phyloP scores from a whole-genome alignment of 495 filamentous ascomycete species.

The Xylaria longipes region DNA sequence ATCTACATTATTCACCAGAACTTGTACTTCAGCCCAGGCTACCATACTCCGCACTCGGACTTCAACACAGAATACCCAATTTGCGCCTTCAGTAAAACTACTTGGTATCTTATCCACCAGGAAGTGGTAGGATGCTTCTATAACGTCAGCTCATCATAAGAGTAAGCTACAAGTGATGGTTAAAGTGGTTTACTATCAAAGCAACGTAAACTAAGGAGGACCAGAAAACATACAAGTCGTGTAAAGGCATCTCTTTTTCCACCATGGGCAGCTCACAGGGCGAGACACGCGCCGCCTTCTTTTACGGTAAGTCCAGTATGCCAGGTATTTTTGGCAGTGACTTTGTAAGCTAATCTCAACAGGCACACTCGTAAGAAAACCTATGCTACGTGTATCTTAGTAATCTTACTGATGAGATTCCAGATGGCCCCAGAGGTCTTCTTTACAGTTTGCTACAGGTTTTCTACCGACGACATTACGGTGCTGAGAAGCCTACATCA shows the following conservation, averaged over 20 bases:
- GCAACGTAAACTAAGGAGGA: background rate
- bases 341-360: slow-evolving; percentile 19
- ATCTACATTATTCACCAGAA: background rate
- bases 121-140: background rate
- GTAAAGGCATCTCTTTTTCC: background rate
- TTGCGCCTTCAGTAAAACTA: background rate
- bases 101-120: background rate
- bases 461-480: slow-evolving; percentile 45
- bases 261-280: slow-evolving; percentile 30
- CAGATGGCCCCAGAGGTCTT: slow-evolving; percentile 85
- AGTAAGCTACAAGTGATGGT: background rate
- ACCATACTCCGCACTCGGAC: background rate
- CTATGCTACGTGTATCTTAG: background rate
- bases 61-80: background rate
- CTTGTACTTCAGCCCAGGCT: background rate
- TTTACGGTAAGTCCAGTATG: slow-evolving; percentile 61
- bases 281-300: slow-evolving; percentile 60
- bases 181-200: background rate
- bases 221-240: background rate
- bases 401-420: slow-evolving; percentile 44
- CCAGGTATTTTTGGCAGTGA: background rate
- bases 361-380: slow-evolving; percentile 47
- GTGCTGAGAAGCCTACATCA: slow-evolving; percentile 59
- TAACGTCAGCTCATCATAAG: background rate
- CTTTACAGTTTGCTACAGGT: slow-evolving; percentile 78